Evolutionary conservation across 2,329 filamentous ascomycete genomes (phyloP).

Genomic region (Pseudocercospora crystallina): DNA sequence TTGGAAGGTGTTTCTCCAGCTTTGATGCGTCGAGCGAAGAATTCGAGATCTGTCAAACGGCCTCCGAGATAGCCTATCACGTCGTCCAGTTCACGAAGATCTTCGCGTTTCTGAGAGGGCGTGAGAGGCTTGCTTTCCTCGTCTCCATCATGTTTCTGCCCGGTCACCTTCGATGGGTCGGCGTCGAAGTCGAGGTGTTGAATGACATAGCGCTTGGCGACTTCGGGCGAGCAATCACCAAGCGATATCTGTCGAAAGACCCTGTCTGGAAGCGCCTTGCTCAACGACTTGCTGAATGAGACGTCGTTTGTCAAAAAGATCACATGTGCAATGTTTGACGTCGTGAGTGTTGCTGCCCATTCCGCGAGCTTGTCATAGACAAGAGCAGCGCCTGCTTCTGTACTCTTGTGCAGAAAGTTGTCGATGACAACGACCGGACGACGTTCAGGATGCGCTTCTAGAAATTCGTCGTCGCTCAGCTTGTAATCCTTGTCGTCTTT

Average conservation of each 20-base stretch:
- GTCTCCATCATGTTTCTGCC: slow-evolving; percentile 39
- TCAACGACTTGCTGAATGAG: slow-evolving; percentile 81
- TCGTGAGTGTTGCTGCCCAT: slow-evolving; percentile 81
- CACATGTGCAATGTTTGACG: slow-evolving; percentile 87
- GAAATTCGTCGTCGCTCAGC: slow-evolving; percentile 78
- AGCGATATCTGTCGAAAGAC: slow-evolving; percentile 85
- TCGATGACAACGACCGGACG: slow-evolving; percentile 85
- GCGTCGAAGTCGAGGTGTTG: slow-evolving; percentile 66
- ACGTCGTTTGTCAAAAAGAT: slow-evolving; percentile 90
- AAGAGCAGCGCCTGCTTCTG: slow-evolving; percentile 42
- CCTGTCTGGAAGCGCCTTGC: slow-evolving; percentile 83
- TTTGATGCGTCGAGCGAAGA: slow-evolving; percentile 84
- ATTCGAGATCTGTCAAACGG: slow-evolving; percentile 92
- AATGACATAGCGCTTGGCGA: slow-evolving; percentile 88
- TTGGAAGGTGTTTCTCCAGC: slow-evolving; percentile 78
- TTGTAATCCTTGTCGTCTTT: slow-evolving; percentile 72
- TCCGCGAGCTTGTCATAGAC: slow-evolving; percentile 64
- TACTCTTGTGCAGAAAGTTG: slow-evolving; percentile 80
- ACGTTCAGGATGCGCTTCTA: slow-evolving; percentile 83
- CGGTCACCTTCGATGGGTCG: slow-evolving; percentile 28
- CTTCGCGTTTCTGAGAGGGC: slow-evolving; percentile 49
- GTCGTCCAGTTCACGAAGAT: slow-evolving; percentile 72
- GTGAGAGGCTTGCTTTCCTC: slow-evolving; percentile 44
- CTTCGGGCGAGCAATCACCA: slow-evolving; percentile 77
- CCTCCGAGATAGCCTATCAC: slow-evolving; percentile 83